Evolutionary conservation across 352 stramenopile genomes (phyloP), one percentile per base, ranked within the genome.

Genomic region (Globisporangium yorkense): DNA sequence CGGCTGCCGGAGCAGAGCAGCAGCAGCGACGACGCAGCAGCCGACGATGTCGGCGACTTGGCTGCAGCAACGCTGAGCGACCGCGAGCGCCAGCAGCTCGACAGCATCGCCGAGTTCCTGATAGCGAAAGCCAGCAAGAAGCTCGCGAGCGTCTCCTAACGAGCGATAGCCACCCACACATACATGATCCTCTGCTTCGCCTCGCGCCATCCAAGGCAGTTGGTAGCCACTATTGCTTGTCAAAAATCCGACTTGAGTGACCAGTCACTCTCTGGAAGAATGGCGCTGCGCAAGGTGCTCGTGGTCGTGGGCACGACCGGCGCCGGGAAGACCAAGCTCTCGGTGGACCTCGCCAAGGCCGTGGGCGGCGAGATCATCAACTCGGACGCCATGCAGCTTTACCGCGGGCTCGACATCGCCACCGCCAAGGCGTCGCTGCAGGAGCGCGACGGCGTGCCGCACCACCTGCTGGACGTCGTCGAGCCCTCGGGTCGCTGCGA

Each of bases 311-410:
- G 89, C 56, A 94, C 89, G n/a, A 97, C 89, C 27, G 89, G 89
- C 47, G 86, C 87, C 9, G 89, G 89, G 56, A 97, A 97, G 74
- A 96, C 89, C 9, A 97, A 97, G 75, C 81, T 97, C 37, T 93
- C 88, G 5, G 84, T 97, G 52, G 88, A 96, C 62, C 57, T 97
- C n/a, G 88, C 88, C 54, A 93, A 96, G 57, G 81, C 80, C 16
- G 72, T 96, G 37, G 83, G 80, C 52, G 89, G 89, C 10, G 89
- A 97, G 66, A 88, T 97, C 57, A 75, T 97, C 67, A 97, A 97
- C 65, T 92, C 85, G 27, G 89, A 97, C 54, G 85, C 85, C 33
- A 96, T 97, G 85, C 89, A 97, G 72, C 94, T 97, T 87, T 96
- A 97, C 65, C 74, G 78, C 9, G 88, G 85, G 0, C 66, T 97